Evolutionary conservation across 257 asterid species (phyloP).

Genomic region (Verbascum thapsus): DNA sequence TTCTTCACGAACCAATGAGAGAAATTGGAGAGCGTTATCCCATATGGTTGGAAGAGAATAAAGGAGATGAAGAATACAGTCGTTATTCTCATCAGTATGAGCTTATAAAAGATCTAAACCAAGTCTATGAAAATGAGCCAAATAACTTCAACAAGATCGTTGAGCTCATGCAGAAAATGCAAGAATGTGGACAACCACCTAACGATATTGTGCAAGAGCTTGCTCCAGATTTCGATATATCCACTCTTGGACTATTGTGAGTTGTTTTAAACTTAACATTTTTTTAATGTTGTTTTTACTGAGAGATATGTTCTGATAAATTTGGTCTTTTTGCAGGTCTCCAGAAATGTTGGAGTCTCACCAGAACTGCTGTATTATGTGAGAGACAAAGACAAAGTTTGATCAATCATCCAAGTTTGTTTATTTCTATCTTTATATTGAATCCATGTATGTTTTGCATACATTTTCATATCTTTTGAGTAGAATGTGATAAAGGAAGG

Average conservation of each 20-base stretch:
- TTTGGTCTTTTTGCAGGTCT: slow-evolving; percentile 66
- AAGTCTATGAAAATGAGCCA: slow-evolving; percentile 76
- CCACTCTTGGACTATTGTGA: slow-evolving; percentile 80
- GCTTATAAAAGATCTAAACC: slow-evolving; percentile 69
- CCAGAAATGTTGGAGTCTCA: slow-evolving; percentile 83
- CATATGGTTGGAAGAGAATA: slow-evolving; percentile 80
- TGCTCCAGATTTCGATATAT: slow-evolving; percentile 85
- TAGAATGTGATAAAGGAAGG: too few relatives aligned
- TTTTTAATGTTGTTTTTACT: slow-evolving; percentile 1
- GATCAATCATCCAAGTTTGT: slow-evolving; percentile 13
- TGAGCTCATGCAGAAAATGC: slow-evolving; percentile 99
- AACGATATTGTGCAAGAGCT: slow-evolving; percentile 86
- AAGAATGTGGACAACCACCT: slow-evolving; percentile 98
- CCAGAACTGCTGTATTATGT: slow-evolving; percentile 64
- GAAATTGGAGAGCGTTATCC: slow-evolving; percentile 97
- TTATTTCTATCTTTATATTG: not conserved
- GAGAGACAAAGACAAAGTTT: slow-evolving; percentile 27
- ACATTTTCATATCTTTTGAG: not conserved
- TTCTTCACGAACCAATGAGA: slow-evolving; percentile 94
- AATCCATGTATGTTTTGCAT: slow-evolving; percentile 10
- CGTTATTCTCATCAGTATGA: slow-evolving; percentile 63
- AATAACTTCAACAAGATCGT: slow-evolving; percentile 88
- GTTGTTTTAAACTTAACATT: slow-evolving; percentile 33
- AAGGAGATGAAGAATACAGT: slow-evolving; percentile 62
- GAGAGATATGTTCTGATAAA: slow-evolving; percentile 5